These are phyloP conservation scores for Endocalyx cinctus DNA, from an alignment of 2,329 filamentous ascomycete species.

Conservation along the genomic window DNA sequence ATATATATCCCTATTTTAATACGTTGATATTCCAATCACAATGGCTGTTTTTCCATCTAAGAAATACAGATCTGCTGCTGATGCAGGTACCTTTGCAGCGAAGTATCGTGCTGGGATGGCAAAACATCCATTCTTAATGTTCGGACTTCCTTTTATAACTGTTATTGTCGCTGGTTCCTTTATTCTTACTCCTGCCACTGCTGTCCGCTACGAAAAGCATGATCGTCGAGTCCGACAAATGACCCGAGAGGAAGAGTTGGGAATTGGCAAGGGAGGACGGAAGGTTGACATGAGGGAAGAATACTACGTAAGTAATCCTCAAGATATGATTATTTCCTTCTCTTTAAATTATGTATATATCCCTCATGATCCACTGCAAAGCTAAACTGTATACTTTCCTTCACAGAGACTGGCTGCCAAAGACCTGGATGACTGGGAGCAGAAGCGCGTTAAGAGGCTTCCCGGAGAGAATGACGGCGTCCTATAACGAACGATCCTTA, in stretches of 20 bases:
- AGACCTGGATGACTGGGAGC: slow-evolving; percentile 94
- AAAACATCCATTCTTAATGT: slow-evolving; percentile 82
- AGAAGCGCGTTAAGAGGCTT: slow-evolving; percentile 86
- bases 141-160: slow-evolving; percentile 86
- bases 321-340: neutral
- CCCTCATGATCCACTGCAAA: too few species aligned
- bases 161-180: slow-evolving; percentile 92
- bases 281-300: slow-evolving; percentile 79
- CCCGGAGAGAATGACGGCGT: slow-evolving; percentile 87
- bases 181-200: slow-evolving; percentile 88
- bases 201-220: slow-evolving; percentile 87
- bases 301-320: slow-evolving; percentile 71
- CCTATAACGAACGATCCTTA: slow-evolving; percentile 41
- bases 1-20: neutral
- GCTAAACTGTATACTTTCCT: too few species aligned
- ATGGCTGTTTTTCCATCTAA: slow-evolving; percentile 66
- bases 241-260: slow-evolving; percentile 80
- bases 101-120: slow-evolving; percentile 72
- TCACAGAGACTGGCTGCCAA: slow-evolving; percentile 82
- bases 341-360: neutral
- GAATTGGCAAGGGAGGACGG: slow-evolving; percentile 65
- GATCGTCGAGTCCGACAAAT: slow-evolving; percentile 85
- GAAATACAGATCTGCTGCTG: slow-evolving; percentile 63
- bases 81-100: slow-evolving; percentile 65
- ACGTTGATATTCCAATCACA: slow-evolving; percentile 15